Conservation (phyloP, 192 early-diverging fungal genomes). For the Coemansia sp. region DNA sequence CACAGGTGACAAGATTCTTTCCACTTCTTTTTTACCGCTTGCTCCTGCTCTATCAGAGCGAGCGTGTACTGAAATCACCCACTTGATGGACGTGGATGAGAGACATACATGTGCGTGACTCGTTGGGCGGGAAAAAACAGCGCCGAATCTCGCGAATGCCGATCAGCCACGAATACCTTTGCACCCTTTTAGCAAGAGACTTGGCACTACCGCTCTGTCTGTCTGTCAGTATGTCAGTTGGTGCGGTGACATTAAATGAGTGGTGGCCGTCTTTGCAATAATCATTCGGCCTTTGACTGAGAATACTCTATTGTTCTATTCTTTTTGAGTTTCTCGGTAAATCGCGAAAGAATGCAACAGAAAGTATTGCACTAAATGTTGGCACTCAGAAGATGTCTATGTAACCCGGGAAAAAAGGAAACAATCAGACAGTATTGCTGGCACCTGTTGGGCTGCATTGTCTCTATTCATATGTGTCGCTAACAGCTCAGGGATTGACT, state of each 20-base stretch:
- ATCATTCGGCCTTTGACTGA: background rate
- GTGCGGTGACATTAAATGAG: background rate
- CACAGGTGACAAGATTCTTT: background rate
- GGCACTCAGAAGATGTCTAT: background rate
- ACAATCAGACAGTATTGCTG: background rate
- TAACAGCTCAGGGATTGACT: background rate
- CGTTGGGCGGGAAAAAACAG: constrained; percentile 3
- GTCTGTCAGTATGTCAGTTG: background rate
- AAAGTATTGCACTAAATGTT: background rate
- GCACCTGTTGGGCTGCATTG: background rate
- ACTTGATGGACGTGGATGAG: background rate
- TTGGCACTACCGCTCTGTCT: background rate
- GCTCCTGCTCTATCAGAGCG: background rate
- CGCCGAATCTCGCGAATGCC: background rate
- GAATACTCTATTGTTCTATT: background rate
- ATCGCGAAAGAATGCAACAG: background rate
- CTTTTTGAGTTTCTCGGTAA: background rate
- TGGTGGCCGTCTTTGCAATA: background rate
- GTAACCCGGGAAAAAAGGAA: background rate
- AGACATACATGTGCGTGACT: constrained; percentile 1
- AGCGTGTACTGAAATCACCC: background rate
- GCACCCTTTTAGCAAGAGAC: background rate
- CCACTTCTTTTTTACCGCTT: background rate
- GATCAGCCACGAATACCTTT: background rate
- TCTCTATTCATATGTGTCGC: background rate